Base-by-base conservation (phyloP, 129 eudicot species). In the Flaveria sonorensis region DNA sequence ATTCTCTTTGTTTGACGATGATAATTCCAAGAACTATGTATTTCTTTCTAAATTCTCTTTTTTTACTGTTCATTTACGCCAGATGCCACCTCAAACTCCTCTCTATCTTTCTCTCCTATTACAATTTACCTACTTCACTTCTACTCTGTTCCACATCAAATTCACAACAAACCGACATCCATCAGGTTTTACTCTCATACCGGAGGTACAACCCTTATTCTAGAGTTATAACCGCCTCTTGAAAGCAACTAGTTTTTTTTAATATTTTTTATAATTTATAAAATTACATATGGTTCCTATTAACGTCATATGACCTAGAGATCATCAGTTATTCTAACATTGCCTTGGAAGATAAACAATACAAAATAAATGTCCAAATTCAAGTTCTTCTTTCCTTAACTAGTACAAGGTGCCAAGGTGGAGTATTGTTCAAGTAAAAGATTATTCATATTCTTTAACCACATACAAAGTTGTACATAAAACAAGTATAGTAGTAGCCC, bases 381-480 rank as follows among this genome's bases (percentile, higher is more conserved):
- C 79, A 66, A 68, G 42, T 10, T 40, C n/a, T 46, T 81, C 12
- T 46, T 81, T 46, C 23, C 46, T 67, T 56, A 68, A 67, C 80
- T 32, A 74, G 68, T 8, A 40, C 72, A 66, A 52, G 66, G 39
- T 73, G 79, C 23, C 72, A 66, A 67, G 66, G 39, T 73, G 79
- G 76, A 81, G 80, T 74, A 74, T 74, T 66, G 64, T 81, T 67
- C 20, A 81, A 68, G 76, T 46, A 74, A 81, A 80, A 74, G 76
- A 81, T 81, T 67, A 32, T 81, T 81, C 80, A 12, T 74, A 81
- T 81, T 74, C 80, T 32, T 67, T 56, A 81, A 74, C 80, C 79
- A 81, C 74, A 73, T 67, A 74, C 80, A 66, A 46, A 73, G 50
- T 81, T 81, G n/a, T 74, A 66, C 48, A 42, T n/a, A 64, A 64